Base-by-base conservation (phyloP, 352 stramenopile genomes). In the Pythium apleroticum region DNA sequence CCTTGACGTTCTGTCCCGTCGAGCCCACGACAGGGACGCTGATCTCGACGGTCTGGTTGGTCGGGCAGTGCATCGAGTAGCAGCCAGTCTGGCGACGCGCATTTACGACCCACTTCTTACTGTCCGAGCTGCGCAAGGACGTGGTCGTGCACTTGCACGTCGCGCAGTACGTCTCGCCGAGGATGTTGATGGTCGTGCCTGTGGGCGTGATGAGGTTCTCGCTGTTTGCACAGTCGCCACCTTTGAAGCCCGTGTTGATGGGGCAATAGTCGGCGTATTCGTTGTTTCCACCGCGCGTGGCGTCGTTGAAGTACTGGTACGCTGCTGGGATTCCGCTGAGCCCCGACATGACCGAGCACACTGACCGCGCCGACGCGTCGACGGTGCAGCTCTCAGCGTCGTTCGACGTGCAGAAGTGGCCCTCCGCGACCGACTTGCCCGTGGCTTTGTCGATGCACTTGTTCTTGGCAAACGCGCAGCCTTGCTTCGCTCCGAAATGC, bases 241-340 rank as follows among this genome's bases (percentile, higher is more conserved):
- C 74, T 10, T 71, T 65, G 60, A 84, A 93, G 43, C 83, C 86
- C 33, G 83, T 76, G 46, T 92, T 91, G 49, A 93, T 79, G 4
- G 86, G 86, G 46, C 84, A 95, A 57, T 77, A 95, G 64, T 95
- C 84, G 0, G 84, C 79, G 43, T 84, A 93, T 17, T 86, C 74
- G 56, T 87, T 82, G 39, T 78, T 75, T 10, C 82, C 83, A 37
- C 84, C 86, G 12, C 77, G 72, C 0, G 68, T 81, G 4, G 66
- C 35, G 25, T 89, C 69, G 19, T 39, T 33, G 45, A 95, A 95
- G 46, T 95, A 95, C 35, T 80, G 84, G 53, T 81, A 86, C 22
- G 75, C 54, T 4, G 53, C 25, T 4, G 81, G 78, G 28, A 95
- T 91, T 1, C 41, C 48, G 33, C 66, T 65, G 19, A 61, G 53